Conservation (phyloP, 805 yeast genomes). For the Sugiyamaella qingdaonensis region DNA sequence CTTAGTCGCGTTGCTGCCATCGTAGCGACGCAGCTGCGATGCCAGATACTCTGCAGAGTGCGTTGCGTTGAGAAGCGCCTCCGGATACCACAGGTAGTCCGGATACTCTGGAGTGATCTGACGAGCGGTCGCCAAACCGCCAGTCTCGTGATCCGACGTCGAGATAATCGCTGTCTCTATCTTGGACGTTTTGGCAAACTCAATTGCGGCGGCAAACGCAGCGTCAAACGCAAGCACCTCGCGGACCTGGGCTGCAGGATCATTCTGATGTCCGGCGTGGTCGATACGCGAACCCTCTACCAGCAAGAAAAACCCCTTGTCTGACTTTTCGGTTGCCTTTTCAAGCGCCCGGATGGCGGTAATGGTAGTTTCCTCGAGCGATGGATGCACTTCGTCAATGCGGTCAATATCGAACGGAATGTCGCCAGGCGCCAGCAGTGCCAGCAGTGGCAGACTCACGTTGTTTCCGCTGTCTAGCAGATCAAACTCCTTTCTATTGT, state of each 20-base stretch:
- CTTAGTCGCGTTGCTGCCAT: constrained; percentile 35
- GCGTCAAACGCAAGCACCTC: constrained; percentile 85
- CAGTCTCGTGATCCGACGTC: constrained; percentile 94
- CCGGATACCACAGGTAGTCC: constrained; percentile 84
- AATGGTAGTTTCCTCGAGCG: constrained; percentile 70
- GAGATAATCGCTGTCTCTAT: constrained; percentile 75
- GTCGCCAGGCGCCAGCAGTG: constrained; percentile 68
- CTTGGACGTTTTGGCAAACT: constrained; percentile 63
- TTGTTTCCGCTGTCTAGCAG: constrained; percentile 51
- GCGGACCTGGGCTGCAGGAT: constrained; percentile 89
- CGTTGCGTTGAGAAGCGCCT: constrained; percentile 60
- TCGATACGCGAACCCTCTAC: constrained; percentile 93
- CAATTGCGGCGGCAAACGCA: constrained; percentile 69
- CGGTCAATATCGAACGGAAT: constrained; percentile 85
- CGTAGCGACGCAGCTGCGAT: constrained; percentile 39
- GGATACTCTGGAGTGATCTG: constrained; percentile 70
- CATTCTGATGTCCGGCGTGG: constrained; percentile 92
- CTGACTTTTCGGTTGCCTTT: constrained; percentile 64
- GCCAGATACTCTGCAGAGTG: constrained; percentile 75
- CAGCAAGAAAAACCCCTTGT: constrained; percentile 78
- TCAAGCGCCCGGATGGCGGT: constrained; percentile 69
- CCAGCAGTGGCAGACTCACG: constrained; percentile 71
- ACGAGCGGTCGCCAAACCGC: constrained; percentile 85
- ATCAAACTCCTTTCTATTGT: constrained; percentile 58
- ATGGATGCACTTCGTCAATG: constrained; percentile 56